Percentiles rank a stretch among this genome's conserved stretches.
phyloP scores from a whole-genome alignment of 2,329 filamentous ascomycete genomes.

The Mycosphaerelloides madeirae region DNA sequence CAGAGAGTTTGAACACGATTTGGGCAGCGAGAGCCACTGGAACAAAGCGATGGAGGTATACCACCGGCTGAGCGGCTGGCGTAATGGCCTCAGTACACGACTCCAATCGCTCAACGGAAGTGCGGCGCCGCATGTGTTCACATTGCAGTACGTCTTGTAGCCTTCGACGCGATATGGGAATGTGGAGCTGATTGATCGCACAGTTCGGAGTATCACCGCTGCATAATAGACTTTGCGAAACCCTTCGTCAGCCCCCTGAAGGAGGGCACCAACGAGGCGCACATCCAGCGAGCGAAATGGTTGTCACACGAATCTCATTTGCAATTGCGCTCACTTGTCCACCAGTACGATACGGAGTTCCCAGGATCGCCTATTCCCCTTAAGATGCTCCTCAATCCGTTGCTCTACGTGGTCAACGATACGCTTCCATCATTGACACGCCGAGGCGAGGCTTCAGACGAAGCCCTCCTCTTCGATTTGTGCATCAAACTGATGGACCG shows the following conservation, averaged over 20 bases:
- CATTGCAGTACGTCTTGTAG: slow-evolving; percentile 5
- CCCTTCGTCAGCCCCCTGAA: slow-evolving; percentile 4
- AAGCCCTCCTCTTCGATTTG: slow-evolving; percentile 10
- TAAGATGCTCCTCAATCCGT: neutral
- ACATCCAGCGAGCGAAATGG: too few relatives aligned
- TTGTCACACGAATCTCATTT: neutral
- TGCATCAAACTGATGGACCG: slow-evolving; percentile 9
- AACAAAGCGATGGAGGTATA: neutral
- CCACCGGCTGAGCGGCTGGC: slow-evolving; percentile 1
- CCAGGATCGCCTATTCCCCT: slow-evolving; percentile 4
- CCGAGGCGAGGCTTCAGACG: slow-evolving; percentile 2
- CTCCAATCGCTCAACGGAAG: slow-evolving; percentile 3
- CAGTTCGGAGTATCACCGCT: slow-evolving; percentile 11
- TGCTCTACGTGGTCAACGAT: slow-evolving; percentile 6
- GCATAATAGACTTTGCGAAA: slow-evolving; percentile 8
- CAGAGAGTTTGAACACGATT: neutral
- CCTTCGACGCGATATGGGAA: neutral
- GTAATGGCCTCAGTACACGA: slow-evolving; percentile 3
- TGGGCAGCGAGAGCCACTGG: slow-evolving; percentile 3
- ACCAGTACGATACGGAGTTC: slow-evolving; percentile 8
- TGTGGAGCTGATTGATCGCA: neutral
- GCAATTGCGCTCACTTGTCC: slow-evolving; percentile 6
- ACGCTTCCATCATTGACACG: neutral
- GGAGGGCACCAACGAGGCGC: neutral
- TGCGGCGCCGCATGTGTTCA: slow-evolving; percentile 8